Conservation (phyloP, 495 filamentous ascomycete genomes). For the Penicillium chermesinum region DNA sequence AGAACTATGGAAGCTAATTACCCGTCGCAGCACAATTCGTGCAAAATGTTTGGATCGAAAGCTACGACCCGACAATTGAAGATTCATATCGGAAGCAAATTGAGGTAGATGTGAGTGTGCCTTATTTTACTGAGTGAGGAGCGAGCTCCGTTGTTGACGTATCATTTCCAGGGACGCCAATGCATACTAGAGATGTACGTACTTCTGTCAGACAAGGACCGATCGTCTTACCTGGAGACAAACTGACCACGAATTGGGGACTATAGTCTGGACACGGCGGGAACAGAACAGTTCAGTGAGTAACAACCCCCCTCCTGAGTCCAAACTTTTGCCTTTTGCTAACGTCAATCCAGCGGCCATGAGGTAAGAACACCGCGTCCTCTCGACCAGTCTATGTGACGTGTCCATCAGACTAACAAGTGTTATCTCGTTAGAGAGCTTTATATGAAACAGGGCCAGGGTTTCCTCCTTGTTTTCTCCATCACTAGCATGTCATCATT, state of each 20-base stretch:
- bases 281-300: constrained; percentile 97
- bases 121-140: constrained; percentile 25
- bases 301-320: constrained; percentile 1
- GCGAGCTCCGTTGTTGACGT: constrained; percentile 18
- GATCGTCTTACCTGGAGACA: neutral
- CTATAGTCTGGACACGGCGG: constrained; percentile 84
- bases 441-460: constrained; percentile 96
- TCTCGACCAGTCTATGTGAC: neutral
- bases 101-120: constrained; percentile 81
- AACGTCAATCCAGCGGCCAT: constrained; percentile 53
- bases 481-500: constrained; percentile 86
- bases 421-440: constrained; percentile 60
- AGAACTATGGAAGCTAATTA: constrained; percentile 10
- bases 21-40: constrained; percentile 82
- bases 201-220: neutral
- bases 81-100: constrained; percentile 95
- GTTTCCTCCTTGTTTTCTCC: constrained; percentile 95
- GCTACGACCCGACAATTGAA: constrained; percentile 98
- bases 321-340: constrained; percentile 21
- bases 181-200: constrained; percentile 93
- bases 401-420: neutral
- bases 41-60: constrained; percentile 98
- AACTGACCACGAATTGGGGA: constrained; percentile 1
- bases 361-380: constrained; percentile 48
- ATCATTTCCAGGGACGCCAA: constrained; percentile 69